A percentile compares a stretch with the other conserved stretches of the same genome.
Conservation (phyloP, 257 asterid species). For the Rauvolfia tetraphylla region DNA sequence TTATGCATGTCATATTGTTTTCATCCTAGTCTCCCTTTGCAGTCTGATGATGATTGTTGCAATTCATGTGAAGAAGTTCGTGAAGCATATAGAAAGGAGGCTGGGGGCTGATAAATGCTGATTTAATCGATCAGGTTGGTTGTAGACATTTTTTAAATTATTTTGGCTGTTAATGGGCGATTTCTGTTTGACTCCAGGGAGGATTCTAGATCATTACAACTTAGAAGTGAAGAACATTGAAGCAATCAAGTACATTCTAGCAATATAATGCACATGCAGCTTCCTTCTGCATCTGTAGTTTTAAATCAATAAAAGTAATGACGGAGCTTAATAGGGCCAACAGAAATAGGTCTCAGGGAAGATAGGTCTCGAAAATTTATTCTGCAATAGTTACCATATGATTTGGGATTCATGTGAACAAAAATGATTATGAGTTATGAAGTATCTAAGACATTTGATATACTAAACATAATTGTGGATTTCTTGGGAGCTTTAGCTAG, state of each 20-base stretch:
- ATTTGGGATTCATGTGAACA: no score
- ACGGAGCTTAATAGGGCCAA: background rate
- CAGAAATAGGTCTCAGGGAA: no score
- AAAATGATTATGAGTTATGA: no score
- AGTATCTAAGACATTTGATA: no score
- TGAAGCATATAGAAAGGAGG: conserved; percentile 91
- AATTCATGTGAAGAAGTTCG: conserved; percentile 99
- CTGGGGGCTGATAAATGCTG: conserved; percentile 84
- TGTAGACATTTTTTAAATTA: background rate
- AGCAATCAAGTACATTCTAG: background rate
- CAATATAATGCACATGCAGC: background rate
- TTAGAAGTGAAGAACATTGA: background rate
- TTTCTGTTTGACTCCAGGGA: background rate
- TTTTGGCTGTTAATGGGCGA: background rate
- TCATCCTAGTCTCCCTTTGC: conserved; percentile 24
- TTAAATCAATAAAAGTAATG: background rate
- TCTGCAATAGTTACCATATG: background rate
- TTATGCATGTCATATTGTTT: background rate
- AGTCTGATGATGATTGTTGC: conserved; percentile 90
- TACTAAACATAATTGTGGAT: no score
- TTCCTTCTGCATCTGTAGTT: background rate
- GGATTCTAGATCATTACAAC: background rate
- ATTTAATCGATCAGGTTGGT: conserved; percentile 86
- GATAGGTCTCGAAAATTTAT: background rate
- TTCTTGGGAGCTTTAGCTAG: no score